Conservation (phyloP, 148 eudicot species). For the Heliosperma pusillum region DNA sequence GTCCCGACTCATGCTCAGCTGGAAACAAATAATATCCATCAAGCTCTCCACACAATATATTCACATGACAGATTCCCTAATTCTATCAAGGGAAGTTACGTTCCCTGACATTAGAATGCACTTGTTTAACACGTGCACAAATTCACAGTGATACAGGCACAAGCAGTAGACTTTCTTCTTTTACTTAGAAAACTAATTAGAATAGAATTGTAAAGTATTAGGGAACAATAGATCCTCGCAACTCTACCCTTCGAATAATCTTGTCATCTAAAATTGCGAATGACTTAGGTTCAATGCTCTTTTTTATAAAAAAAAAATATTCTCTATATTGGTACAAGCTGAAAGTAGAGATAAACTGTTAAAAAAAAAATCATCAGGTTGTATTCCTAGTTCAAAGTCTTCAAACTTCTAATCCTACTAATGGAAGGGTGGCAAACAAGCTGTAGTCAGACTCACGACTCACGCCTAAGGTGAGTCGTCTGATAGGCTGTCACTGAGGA, state of each 20-base stretch:
- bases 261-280: background rate
- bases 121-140: background rate
- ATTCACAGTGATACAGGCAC: background rate
- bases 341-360: background rate
- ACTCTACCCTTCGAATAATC: background rate
- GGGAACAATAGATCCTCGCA: background rate
- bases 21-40: slow-evolving; percentile 19
- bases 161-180: background rate
- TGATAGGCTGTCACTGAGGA: too few species aligned
- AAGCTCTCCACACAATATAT: slow-evolving; percentile 8
- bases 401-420: background rate
- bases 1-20: slow-evolving; percentile 65
- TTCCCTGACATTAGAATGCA: background rate
- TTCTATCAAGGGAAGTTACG: background rate
- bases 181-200: background rate
- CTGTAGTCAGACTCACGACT: background rate
- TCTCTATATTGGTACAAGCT: background rate
- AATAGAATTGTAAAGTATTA: background rate
- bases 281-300: background rate
- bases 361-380: background rate
- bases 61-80: background rate
- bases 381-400: background rate
- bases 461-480: background rate
- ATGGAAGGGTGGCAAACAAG: background rate
- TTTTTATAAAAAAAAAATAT: background rate